Percentiles rank a stretch among this genome's conserved stretches.
These are phyloP conservation scores for Cucurbitaria berberidis DNA, from an alignment of 2,329 filamentous ascomycete genomes.

Conservation along the genomic window DNA sequence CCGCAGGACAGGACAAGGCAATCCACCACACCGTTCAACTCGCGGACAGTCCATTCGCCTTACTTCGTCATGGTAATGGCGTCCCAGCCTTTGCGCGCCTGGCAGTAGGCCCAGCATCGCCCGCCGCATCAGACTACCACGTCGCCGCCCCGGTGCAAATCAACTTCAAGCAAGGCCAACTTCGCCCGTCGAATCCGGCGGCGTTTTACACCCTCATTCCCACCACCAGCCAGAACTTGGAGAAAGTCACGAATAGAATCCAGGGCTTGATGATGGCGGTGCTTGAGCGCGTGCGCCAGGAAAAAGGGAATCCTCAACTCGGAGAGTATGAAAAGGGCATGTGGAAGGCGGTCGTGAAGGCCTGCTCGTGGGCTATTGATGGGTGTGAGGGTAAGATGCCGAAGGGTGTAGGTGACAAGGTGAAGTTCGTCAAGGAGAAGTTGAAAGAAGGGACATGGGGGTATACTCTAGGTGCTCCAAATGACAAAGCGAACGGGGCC, in stretches of 20 bases:
- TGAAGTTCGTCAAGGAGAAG: constrained; percentile 32
- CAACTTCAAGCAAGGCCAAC: constrained; percentile 13
- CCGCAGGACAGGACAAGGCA: constrained; percentile 21
- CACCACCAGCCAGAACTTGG: constrained; percentile 7
- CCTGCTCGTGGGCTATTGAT: constrained; percentile 34
- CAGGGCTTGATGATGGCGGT: constrained; percentile 44
- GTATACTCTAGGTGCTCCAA: constrained; percentile 13
- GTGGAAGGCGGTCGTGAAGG: constrained; percentile 34
- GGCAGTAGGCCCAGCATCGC: constrained; percentile 30
- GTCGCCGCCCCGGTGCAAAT: constrained; percentile 32
- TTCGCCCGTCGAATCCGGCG: constrained; percentile 22
- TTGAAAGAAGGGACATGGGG: constrained; percentile 33
- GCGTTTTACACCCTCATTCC: constrained; percentile 34
- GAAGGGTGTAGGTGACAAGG: constrained; percentile 31
- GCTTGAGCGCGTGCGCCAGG: constrained; percentile 31
- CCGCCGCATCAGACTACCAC: constrained; percentile 14
- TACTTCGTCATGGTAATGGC: constrained; percentile 8
- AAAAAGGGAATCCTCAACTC: constrained; percentile 28
- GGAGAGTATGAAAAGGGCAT: constrained; percentile 19
- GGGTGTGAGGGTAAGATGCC: constrained; percentile 35
- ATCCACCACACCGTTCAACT: constrained; percentile 37
- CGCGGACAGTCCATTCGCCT: constrained; percentile 35
- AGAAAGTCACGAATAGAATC: constrained; percentile 29
- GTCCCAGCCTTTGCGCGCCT: constrained; percentile 36
- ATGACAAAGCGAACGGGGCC: neutral